Conservation (phyloP, 768 basidiomycete species). For the Mycena olivaceomarginata region DNA sequence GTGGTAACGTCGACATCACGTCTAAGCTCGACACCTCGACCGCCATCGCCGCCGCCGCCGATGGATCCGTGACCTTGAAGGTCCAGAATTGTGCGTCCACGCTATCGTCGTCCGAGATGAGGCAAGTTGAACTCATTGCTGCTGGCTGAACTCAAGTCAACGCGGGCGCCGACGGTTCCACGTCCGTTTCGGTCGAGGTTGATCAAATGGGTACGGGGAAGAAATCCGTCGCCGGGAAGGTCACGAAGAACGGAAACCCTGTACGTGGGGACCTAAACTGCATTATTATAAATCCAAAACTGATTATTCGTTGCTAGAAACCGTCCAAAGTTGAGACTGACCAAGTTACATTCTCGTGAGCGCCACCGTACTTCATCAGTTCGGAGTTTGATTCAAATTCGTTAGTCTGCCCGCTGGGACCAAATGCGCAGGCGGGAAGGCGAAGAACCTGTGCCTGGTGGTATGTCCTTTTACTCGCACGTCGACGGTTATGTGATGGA, state of each 20-base stretch:
- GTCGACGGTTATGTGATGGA: neutral
- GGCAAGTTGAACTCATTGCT: neutral
- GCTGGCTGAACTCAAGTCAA: conserved; percentile 46
- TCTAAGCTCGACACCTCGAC: conserved; percentile 39
- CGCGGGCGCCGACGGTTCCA: conserved; percentile 48
- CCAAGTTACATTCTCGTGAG: conserved; percentile 59
- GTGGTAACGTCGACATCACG: conserved; percentile 38
- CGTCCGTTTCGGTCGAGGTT: conserved; percentile 39
- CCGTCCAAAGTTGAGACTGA: conserved; percentile 47
- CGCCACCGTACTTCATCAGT: no score
- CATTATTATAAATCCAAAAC: neutral
- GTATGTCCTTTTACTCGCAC: conserved; percentile 48
- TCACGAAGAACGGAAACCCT: conserved; percentile 43
- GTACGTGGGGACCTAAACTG: neutral
- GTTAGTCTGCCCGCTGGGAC: conserved; percentile 65
- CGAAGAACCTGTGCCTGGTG: conserved; percentile 53
- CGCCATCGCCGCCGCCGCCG: conserved; percentile 42
- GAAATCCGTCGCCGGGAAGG: conserved; percentile 35
- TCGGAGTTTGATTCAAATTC: neutral
- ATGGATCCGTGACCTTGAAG: conserved; percentile 53
- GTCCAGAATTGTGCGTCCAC: conserved; percentile 50
- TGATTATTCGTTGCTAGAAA: conserved; percentile 47
- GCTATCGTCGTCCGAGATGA: neutral
- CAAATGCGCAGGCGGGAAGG: conserved; percentile 68
- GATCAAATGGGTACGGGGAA: conserved; percentile 40